Evolutionary conservation across 192 early-diverging fungal genomes (phyloP).

Genomic region (Coemansia sp.): DNA sequence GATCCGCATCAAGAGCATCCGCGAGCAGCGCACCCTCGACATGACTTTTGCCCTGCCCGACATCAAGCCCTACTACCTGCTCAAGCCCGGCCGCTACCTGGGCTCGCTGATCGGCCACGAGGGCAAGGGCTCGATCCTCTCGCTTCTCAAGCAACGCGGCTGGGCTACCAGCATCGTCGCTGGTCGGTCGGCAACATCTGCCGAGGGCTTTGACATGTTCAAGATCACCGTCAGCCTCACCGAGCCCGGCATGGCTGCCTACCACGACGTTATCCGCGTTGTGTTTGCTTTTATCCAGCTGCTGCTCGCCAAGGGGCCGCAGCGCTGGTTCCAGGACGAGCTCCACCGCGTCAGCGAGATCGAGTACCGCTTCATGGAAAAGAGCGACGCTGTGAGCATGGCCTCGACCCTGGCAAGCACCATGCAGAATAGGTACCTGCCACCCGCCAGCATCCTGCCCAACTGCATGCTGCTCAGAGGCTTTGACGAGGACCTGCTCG

Average conservation of each 20-base stretch:
- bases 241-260: constrained; percentile 70
- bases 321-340: constrained; percentile 82
- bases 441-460: constrained; percentile 61
- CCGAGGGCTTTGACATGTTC: constrained; percentile 63
- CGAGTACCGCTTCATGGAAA: constrained; percentile 74
- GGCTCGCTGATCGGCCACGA: constrained; percentile 93
- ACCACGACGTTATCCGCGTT: constrained; percentile 73
- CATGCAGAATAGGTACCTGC: constrained; percentile 75
- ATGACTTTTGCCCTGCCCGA: constrained; percentile 88
- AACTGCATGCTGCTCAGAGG: constrained; percentile 65
- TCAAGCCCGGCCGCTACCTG: constrained; percentile 70
- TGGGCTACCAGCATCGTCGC: constrained; percentile 82
- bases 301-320: constrained; percentile 64
- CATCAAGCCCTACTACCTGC: constrained; percentile 53
- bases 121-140: constrained; percentile 80
- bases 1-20: constrained; percentile 72
- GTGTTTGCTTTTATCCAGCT: constrained; percentile 90
- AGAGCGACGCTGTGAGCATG: constrained; percentile 62
- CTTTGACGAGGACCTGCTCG: constrained; percentile 63
- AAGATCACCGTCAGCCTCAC: constrained; percentile 82
- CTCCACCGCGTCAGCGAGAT: constrained; percentile 52
- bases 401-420: constrained; percentile 64
- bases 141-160: constrained; percentile 79
- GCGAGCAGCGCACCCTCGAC: constrained; percentile 74
- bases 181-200: constrained; percentile 62